Evolutionary conservation across 441 rosid genomes (phyloP).

Genomic region (Croton laevigatus): DNA sequence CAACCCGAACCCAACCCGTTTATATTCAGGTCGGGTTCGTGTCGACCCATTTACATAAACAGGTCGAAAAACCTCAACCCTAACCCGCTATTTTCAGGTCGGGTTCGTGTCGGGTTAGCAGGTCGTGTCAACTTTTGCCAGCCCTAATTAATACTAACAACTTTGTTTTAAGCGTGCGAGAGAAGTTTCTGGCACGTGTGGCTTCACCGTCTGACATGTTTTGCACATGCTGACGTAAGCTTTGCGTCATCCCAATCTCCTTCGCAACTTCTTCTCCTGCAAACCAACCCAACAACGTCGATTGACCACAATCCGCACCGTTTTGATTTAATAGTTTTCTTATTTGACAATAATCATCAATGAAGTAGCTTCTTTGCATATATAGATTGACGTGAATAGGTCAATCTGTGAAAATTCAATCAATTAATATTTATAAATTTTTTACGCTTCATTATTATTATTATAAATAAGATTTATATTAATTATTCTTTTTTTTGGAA

Average conservation of each 20-base stretch:
- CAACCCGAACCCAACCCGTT: no score
- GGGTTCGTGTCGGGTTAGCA: no score
- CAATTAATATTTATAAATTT: neutral
- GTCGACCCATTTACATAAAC: no score
- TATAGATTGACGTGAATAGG: neutral
- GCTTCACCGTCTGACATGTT: neutral
- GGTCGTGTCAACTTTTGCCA: no score
- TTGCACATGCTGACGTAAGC: slow-evolving; percentile 36
- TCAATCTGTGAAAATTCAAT: neutral
- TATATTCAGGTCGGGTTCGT: no score
- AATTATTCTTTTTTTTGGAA: no score
- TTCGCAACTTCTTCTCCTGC: slow-evolving; percentile 36
- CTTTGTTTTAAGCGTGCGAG: slow-evolving; percentile 30
- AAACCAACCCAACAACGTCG: slow-evolving; percentile 22
- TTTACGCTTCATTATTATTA: neutral
- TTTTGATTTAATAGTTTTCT: neutral
- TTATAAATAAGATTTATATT: no score
- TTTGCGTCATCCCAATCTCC: slow-evolving; percentile 35
- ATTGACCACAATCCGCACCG: slow-evolving; percentile 19
- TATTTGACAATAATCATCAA: slow-evolving; percentile 7
- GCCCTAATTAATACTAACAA: neutral
- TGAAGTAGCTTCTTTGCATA: neutral
- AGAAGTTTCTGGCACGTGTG: slow-evolving; percentile 34
- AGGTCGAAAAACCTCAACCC: no score
- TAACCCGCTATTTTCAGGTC: no score